Base-by-base conservation (phyloP, 352 stramenopile genomes). In the Pythium pectinolyticum region DNA sequence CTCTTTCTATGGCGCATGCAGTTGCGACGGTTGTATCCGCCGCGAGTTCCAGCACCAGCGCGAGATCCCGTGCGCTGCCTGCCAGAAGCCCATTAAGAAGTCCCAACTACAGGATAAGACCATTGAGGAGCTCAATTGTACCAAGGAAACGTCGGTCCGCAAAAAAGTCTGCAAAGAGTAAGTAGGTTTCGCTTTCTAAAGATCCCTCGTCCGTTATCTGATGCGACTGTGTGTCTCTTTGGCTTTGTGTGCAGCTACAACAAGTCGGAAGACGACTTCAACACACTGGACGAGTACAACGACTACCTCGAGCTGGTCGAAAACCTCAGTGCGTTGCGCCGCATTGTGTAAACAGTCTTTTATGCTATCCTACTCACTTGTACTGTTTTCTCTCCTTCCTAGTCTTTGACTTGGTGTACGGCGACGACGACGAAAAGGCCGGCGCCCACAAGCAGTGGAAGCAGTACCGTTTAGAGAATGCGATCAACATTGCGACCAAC, bases 91-190 rank as follows among this genome's bases (percentile, higher is more conserved):
- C 10, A 77, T 95, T n/a, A 95, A 95, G 68, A 95, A 95, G 77
- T 92, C 83, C 56, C 84, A 93, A 69, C 73, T 95, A 25, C 84
- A 93, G 71, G 84, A 95, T 66, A 95, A 94, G 66, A 95, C 84
- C 2, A 92, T 93, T 53, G 84, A 95, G 59, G 86, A 95, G 73
- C 82, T 93, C 68, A 92, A 94, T 60, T 95, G 86, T 58, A 74
- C 77, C 67, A 95, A 94, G 70, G 86, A 95, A 66, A 91, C 83
- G 57, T 90, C 82, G 17, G 71, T 95, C 59, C 84, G 86, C 66
- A 92, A 92, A 74, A 93, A 93, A 80, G 84, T 95, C 39, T 76
- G 73, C 30, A 95, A 95, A 70, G 83, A 92, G 84, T 94, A 50
- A n/a, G n/a, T n/a, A n/a, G n/a, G n/a, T n/a, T n/a, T n/a, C n/a